Evolutionary conservation across 2,329 filamentous ascomycete genomes (phyloP).

Genomic region (Aspergillus ochraceoroseus): DNA sequence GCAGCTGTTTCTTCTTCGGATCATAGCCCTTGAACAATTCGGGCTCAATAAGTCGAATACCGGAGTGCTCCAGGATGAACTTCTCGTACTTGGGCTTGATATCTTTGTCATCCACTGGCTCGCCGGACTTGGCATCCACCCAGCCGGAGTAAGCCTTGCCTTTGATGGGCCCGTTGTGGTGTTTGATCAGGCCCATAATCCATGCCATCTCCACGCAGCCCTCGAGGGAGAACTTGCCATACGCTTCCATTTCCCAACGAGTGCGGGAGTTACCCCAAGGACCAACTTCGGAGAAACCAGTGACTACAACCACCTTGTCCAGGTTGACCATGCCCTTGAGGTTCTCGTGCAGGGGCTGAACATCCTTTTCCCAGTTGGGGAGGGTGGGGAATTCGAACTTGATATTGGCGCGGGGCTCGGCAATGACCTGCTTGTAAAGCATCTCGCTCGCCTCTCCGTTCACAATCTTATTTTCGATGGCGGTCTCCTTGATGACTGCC

Average conservation of each 20-base stretch:
- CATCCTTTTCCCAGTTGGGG: slow-evolving; percentile 85
- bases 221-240: slow-evolving; percentile 93
- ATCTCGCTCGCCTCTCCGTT: slow-evolving; percentile 90
- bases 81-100: slow-evolving; percentile 98
- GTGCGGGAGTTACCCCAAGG: slow-evolving; percentile 98
- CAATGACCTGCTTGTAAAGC: slow-evolving; percentile 88
- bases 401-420: slow-evolving; percentile 93
- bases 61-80: slow-evolving; percentile 89
- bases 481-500: slow-evolving; percentile 90
- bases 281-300: slow-evolving; percentile 76
- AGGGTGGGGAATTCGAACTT: slow-evolving; percentile 92
- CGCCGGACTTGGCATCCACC: slow-evolving; percentile 91
- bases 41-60: slow-evolving; percentile 95
- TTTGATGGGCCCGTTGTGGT: slow-evolving; percentile 94
- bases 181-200: slow-evolving; percentile 99
- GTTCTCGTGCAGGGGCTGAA: slow-evolving; percentile 79
- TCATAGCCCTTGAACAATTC: slow-evolving; percentile 97
- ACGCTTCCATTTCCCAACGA: slow-evolving; percentile 98
- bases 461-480: slow-evolving; percentile 94
- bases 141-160: slow-evolving; percentile 92
- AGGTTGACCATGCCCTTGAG: slow-evolving; percentile 98
- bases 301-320: slow-evolving; percentile 95
- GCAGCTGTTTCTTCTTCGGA: slow-evolving; percentile 95
- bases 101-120: slow-evolving; percentile 97
- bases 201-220: slow-evolving; percentile 99